Conservation (phyloP, 208 protist species). For the Leishmania turanica region DNA sequence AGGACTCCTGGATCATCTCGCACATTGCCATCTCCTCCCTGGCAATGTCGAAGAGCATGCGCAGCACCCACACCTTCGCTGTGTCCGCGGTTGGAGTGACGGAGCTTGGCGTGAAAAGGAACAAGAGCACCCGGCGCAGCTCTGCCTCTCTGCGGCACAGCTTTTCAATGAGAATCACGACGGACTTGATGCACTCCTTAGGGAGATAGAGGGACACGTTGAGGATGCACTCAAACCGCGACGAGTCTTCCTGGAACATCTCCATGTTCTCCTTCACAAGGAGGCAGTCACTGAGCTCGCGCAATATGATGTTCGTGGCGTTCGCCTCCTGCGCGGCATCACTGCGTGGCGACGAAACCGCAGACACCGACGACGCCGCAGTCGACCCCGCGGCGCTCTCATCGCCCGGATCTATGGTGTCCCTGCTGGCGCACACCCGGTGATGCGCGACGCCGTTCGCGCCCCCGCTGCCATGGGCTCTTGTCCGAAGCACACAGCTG, state of each 20-base stretch:
- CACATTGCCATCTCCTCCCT: slow-evolving; percentile 68
- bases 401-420: slow-evolving; percentile 1
- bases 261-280: slow-evolving; percentile 62
- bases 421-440: background rate
- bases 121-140: slow-evolving; percentile 64
- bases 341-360: background rate
- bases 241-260: slow-evolving; percentile 57
- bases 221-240: slow-evolving; percentile 66
- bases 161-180: slow-evolving; percentile 86
- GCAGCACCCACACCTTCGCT: slow-evolving; percentile 76
- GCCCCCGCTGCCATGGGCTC: slow-evolving; percentile 10
- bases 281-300: slow-evolving; percentile 84
- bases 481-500: slow-evolving; percentile 44
- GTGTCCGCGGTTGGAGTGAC: slow-evolving; percentile 39
- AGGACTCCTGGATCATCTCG: slow-evolving; percentile 61
- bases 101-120: slow-evolving; percentile 53
- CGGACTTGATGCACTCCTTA: slow-evolving; percentile 67
- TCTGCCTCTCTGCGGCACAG: slow-evolving; percentile 72
- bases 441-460: slow-evolving; percentile 2
- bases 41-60: slow-evolving; percentile 91
- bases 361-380: background rate
- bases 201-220: slow-evolving; percentile 56
- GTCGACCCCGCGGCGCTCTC: slow-evolving; percentile 11
- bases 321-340: slow-evolving; percentile 21
- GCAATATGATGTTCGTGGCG: slow-evolving; percentile 65